Percentiles rank a stretch among this genome's conserved stretches.
phyloP scores from a whole-genome alignment of 2,329 filamentous ascomycete genomes.

The Colletotrichum viniferum region DNA sequence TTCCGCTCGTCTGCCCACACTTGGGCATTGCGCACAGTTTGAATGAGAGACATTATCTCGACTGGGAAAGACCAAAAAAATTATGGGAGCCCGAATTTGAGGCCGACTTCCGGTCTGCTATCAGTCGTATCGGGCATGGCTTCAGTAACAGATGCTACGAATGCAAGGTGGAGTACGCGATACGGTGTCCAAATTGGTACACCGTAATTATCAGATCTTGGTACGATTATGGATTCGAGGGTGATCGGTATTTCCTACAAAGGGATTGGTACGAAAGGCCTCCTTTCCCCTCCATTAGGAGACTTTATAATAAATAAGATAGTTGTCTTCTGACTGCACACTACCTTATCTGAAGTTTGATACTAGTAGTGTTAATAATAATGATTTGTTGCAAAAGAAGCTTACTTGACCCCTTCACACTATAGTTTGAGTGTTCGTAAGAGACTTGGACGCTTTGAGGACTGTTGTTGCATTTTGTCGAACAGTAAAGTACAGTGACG shows the following conservation, averaged over 20 bases:
- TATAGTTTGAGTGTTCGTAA: no score
- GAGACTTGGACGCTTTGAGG: neutral
- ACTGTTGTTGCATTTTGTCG: neutral
- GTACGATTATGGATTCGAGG: neutral
- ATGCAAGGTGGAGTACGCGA: neutral
- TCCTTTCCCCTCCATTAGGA: no score
- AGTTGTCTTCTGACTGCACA: no score
- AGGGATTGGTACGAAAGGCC: no score
- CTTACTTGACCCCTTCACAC: no score
- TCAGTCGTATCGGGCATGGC: rapidly evolving
- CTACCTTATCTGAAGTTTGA: no score
- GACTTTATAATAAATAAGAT: no score
- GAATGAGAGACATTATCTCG: neutral
- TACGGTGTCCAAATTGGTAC: neutral
- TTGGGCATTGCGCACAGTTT: neutral
- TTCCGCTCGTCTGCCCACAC: neutral
- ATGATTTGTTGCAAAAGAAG: no score
- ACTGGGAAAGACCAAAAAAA: rapidly evolving
- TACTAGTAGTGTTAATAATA: no score
- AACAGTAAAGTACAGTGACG: neutral
- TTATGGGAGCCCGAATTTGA: neutral
- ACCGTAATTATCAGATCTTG: neutral
- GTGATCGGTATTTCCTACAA: no score
- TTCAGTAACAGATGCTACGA: neutral
- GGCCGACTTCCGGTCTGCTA: neutral